Evolutionary conservation across 768 basidiomycete genomes (phyloP), one percentile per base, ranked within the genome.

Genomic region (Holtermanniella nyarrowii): DNA sequence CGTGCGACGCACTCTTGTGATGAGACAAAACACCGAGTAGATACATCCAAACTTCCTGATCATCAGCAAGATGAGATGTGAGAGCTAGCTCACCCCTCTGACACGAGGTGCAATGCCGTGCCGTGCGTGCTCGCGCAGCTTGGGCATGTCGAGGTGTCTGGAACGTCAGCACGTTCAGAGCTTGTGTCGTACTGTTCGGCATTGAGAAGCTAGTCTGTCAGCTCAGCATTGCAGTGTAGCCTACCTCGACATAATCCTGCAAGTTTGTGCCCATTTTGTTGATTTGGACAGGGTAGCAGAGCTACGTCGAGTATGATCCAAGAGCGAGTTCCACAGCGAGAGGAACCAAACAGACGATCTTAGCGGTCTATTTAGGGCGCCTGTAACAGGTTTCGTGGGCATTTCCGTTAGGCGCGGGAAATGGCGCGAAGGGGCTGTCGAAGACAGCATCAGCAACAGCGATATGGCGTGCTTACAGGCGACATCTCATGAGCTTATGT

Each of bases 41-140:
- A 50, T 67, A 67, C 52, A 67, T 50, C 65, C 65, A 67, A 18
- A 67, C 65, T 54, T 67, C 65, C 65, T 67, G 43, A 14, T 48
- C 42, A 12, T 25, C 24, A 41, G 23, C 10, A 27, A 26, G 14
- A 41, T 12, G 52, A 39, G 37, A 20, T 22, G 23, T 7, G n/a
- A 39, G 14, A 2, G 26, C 13, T 0, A 20, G 58, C 65, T 57
- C 47, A 67, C 65, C 18, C 65, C 65, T 51, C 63, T 46, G 12
- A 67, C 65, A 31, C 56, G 26, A 2, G 60, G 42, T 18, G 65
- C 48, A 18, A 67, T 52, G 12, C 65, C 65, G 53, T 67, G 65
- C 27, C 63, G 53, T 16, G 65, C 65, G 55, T 62, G 50, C 49
- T 67, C 65, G 2, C 51, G 48, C 25, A 67, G 48, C 44, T 67